phyloP scores from a whole-genome alignment of 805 yeast species.

The Yamadazyma tumulicola region DNA sequence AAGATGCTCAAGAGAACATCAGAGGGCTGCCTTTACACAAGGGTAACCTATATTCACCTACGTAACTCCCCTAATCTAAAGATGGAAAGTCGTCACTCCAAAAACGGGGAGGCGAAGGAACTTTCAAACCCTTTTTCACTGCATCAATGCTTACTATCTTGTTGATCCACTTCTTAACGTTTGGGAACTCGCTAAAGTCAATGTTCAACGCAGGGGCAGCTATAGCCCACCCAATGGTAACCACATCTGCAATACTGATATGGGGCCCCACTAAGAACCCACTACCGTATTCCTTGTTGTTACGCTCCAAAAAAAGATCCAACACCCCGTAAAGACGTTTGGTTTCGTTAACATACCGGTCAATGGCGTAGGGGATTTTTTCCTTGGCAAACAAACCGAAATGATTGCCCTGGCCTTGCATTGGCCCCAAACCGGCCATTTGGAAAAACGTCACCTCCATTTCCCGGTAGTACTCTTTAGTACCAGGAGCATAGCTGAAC shows the following conservation, averaged over 20 bases:
- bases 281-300: conserved; percentile 40
- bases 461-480: conserved; percentile 48
- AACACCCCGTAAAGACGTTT: conserved; percentile 51
- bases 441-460: conserved; percentile 55
- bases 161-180: conserved; percentile 38
- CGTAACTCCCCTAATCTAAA: conserved; percentile 2
- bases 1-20: too few relatives aligned
- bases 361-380: conserved; percentile 51
- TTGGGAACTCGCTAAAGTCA: conserved; percentile 38
- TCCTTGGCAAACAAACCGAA: conserved; percentile 45
- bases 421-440: conserved; percentile 56
- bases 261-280: conserved; percentile 56
- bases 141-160: conserved; percentile 29
- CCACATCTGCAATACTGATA: conserved; percentile 57
- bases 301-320: conserved; percentile 47
- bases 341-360: conserved; percentile 50
- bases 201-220: conserved; percentile 17
- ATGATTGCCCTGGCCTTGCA: conserved; percentile 58
- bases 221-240: conserved; percentile 44
- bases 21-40: too few relatives aligned
- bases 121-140: conserved; percentile 25
- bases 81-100: not conserved
- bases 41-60: too few relatives aligned
- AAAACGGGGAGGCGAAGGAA: conserved; percentile 18
- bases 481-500: conserved; percentile 34